Conservation (phyloP, 148 eudicot genomes). For the Fallopia convolvulus region DNA sequence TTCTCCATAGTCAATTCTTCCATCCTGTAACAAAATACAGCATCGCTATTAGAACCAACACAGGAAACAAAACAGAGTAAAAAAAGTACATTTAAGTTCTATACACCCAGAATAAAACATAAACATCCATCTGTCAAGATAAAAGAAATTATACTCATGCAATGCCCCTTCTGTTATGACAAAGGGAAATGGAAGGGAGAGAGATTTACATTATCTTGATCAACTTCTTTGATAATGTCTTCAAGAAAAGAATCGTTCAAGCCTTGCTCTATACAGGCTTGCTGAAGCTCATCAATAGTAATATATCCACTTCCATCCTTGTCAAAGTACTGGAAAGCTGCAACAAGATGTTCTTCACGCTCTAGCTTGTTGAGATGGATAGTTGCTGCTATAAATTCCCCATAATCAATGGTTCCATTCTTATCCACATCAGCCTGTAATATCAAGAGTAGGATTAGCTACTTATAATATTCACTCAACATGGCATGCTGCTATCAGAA, state of each 20-base stretch:
- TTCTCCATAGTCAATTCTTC: slow-evolving; percentile 84
- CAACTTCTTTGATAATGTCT: slow-evolving; percentile 82
- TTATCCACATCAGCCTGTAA: slow-evolving; percentile 94
- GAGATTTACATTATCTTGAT: slow-evolving; percentile 71
- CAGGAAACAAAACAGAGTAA: not conserved
- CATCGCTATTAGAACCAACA: not conserved
- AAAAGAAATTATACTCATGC: not conserved
- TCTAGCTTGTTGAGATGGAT: slow-evolving; percentile 86
- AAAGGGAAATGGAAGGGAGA: not conserved
- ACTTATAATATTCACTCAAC: not conserved
- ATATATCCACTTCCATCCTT: slow-evolving; percentile 95
- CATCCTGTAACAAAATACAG: slow-evolving; percentile 52
- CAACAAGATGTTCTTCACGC: slow-evolving; percentile 88
- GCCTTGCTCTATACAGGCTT: slow-evolving; percentile 79
- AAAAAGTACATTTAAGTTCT: not conserved
- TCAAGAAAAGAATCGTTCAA: slow-evolving; percentile 68
- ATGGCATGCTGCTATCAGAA: not conserved
- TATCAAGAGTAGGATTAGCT: slow-evolving; percentile 19
- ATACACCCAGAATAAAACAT: not conserved
- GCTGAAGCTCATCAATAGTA: slow-evolving; percentile 88
- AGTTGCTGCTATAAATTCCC: slow-evolving; percentile 92
- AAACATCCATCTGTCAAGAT: not conserved
- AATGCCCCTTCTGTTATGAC: not conserved
- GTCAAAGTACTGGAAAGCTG: slow-evolving; percentile 90
- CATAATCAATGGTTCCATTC: slow-evolving; percentile 87